A percentile compares a stretch with the other conserved stretches of the same genome.
These are phyloP conservation scores for Sphagnum magellanicum DNA, from an alignment of 228 moss, liverwort and hornwort species.

Conservation along the genomic window DNA sequence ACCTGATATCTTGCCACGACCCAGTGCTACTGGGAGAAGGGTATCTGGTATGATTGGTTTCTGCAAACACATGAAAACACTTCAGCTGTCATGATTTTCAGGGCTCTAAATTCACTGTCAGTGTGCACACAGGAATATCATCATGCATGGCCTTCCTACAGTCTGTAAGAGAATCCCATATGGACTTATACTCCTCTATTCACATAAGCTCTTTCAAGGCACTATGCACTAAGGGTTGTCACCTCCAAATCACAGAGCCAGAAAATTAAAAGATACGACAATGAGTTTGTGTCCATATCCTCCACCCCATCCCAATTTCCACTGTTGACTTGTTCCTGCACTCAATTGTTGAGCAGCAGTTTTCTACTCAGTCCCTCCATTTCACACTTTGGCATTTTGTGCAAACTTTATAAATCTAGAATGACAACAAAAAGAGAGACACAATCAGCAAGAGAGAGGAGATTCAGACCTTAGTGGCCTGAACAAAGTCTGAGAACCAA, in stretches of 20 bases:
- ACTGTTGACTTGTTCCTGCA: conserved; percentile 36
- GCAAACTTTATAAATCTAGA: too few species aligned
- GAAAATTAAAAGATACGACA: conserved; percentile 47
- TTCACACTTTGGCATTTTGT: too few species aligned
- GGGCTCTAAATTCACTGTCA: neutral
- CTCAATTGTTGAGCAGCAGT: neutral
- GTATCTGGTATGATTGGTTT: conserved; percentile 58
- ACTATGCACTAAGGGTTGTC: neutral
- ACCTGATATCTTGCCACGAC: conserved; percentile 54
- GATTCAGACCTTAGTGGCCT: conserved; percentile 12
- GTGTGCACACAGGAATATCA: neutral
- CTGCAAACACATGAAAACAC: conserved; percentile 8
- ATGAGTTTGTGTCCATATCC: conserved; percentile 35
- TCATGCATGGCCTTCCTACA: too few species aligned
- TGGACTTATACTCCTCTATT: too few species aligned
- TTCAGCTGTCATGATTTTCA: too few species aligned
- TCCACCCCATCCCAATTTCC: conserved; percentile 55
- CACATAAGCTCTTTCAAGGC: too few species aligned
- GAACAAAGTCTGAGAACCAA: conserved; percentile 9
- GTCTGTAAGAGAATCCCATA: too few species aligned
- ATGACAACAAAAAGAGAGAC: neutral
- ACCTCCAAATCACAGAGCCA: conserved; percentile 59
- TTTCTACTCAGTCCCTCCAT: too few species aligned
- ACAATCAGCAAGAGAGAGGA: neutral
- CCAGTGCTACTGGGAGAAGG: conserved; percentile 45